Conservation (phyloP, 164 flowering plant species). For the Stephania japonica region DNA sequence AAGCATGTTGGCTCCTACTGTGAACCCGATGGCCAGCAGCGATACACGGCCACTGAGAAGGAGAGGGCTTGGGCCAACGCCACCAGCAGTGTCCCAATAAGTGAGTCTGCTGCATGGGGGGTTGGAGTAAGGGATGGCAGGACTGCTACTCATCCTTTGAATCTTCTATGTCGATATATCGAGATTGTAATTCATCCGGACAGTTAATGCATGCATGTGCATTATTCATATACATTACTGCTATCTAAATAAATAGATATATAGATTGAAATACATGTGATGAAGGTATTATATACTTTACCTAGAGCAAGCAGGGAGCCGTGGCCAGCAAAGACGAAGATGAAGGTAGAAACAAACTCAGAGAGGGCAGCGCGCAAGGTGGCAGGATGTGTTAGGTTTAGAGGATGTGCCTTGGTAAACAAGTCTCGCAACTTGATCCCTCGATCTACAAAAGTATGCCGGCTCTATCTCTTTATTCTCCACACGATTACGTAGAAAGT, state of each 20-base stretch:
- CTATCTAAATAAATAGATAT: not conserved
- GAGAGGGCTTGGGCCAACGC: constrained; percentile 57
- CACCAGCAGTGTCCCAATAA: not conserved
- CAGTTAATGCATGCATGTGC: no score
- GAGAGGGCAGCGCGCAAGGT: constrained; percentile 44
- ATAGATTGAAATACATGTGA: not conserved
- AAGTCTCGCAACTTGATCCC: no score
- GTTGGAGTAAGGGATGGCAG: no score
- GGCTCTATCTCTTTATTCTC: no score
- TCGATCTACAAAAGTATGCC: no score
- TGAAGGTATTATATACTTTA: constrained; percentile 14
- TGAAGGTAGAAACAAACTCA: constrained; percentile 49
- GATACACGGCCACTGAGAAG: constrained; percentile 57
- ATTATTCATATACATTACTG: no score
- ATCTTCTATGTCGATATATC: not conserved
- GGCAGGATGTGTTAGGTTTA: constrained; percentile 41
- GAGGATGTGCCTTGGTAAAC: no score
- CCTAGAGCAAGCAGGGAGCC: constrained; percentile 59
- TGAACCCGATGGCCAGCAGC: constrained; percentile 50
- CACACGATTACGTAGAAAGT: no score
- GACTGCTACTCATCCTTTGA: not conserved
- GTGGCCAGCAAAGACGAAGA: constrained; percentile 58
- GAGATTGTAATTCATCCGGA: no score
- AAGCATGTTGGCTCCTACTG: constrained; percentile 46
- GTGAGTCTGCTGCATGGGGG: not conserved